A percentile compares a stretch with the other conserved stretches of the same genome.
phyloP scores from a whole-genome alignment of 1,284 basidiomycete species.

The Gomphus bonarii region DNA sequence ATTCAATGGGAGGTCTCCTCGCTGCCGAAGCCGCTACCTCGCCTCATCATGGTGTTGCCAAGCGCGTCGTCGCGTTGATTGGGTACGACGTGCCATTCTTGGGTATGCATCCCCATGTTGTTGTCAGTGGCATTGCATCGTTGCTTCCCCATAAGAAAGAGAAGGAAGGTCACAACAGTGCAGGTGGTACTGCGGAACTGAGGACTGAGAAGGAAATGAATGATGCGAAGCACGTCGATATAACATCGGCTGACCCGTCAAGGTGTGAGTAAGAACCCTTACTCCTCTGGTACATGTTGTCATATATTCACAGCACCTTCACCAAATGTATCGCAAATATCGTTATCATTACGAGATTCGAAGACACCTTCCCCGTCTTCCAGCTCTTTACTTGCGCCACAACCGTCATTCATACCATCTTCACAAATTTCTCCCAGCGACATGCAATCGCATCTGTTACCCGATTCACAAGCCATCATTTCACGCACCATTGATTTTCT shows the following conservation, averaged over 20 bases:
- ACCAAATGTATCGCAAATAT: background rate
- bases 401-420: slow-evolving; percentile 6
- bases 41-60: slow-evolving; percentile 16
- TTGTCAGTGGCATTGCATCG: slow-evolving; percentile 44
- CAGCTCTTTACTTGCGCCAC: background rate
- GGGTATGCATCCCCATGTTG: slow-evolving; percentile 51
- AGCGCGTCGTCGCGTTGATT: slow-evolving; percentile 36
- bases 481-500: slow-evolving; percentile 23
- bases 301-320: background rate
- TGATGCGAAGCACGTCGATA: slow-evolving; percentile 16
- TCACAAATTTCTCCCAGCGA: background rate
- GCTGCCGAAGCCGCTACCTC: slow-evolving; percentile 43
- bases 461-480: background rate
- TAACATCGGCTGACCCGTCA: background rate
- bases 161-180: slow-evolving; percentile 9
- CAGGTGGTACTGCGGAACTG: slow-evolving; percentile 14
- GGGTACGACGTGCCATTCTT: slow-evolving; percentile 48
- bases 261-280: background rate
- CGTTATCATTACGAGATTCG: background rate
- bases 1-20: slow-evolving; percentile 50
- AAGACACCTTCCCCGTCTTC: background rate
- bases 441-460: background rate
- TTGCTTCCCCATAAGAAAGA: slow-evolving; percentile 31
- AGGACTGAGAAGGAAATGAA: slow-evolving; percentile 33
- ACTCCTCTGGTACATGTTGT: background rate